Evolutionary conservation across 345 rosid species (phyloP).

Genomic region (Sisymbrium altissimum): DNA sequence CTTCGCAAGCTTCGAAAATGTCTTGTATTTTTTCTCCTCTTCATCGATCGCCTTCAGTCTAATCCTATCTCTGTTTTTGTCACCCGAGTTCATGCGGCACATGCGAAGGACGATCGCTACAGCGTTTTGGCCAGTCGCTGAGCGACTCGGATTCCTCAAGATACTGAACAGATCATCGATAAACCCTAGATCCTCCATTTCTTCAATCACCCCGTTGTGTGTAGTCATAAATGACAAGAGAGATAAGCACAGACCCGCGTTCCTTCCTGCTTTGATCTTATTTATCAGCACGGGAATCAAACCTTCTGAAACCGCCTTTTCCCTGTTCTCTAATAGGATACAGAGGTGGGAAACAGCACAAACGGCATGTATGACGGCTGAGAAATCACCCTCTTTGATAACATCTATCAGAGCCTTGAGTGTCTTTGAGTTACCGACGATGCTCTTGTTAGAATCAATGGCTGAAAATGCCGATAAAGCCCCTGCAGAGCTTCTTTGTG

Average conservation of each 20-base stretch:
- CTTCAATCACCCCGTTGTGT: constrained; percentile 38
- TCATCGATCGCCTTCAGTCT: constrained; percentile 24
- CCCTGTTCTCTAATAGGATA: constrained; percentile 30
- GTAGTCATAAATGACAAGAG: constrained; percentile 42
- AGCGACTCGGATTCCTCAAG: constrained; percentile 17
- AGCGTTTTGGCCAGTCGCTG: constrained; percentile 42
- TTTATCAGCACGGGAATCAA: constrained; percentile 37
- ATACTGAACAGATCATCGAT: constrained; percentile 42
- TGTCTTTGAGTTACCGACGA: constrained; percentile 47
- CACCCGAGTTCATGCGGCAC: background rate
- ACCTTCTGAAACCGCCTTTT: constrained; percentile 38
- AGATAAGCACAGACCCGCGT: constrained; percentile 37
- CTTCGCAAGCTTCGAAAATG: constrained; percentile 37
- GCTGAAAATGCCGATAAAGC: constrained; percentile 40
- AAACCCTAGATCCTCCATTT: constrained; percentile 42
- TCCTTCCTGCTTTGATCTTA: constrained; percentile 21
- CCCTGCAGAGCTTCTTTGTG: constrained; percentile 49
- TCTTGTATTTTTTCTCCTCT: constrained; percentile 36
- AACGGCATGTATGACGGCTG: constrained; percentile 43
- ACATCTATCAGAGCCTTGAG: constrained; percentile 43
- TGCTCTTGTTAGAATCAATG: constrained; percentile 23
- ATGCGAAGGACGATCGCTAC: constrained; percentile 10
- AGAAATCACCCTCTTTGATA: constrained; percentile 41
- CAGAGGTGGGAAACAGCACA: constrained; percentile 45
- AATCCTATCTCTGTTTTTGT: background rate